Evolutionary conservation across 169 alveolate species (phyloP).

Genomic region (Cyclospora cayetanensis): DNA sequence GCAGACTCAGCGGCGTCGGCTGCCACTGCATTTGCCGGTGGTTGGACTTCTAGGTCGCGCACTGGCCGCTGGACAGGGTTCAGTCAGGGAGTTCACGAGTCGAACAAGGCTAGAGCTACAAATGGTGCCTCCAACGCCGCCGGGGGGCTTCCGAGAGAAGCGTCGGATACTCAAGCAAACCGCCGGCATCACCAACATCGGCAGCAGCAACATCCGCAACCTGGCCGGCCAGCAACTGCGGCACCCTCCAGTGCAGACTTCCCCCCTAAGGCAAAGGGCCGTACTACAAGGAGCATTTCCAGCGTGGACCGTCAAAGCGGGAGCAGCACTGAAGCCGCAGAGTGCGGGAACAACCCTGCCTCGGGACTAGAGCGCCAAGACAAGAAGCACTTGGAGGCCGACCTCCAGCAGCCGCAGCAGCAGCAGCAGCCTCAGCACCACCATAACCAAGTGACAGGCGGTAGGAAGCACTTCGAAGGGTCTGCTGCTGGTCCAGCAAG

Average conservation of each 20-base stretch:
- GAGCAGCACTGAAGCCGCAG: slow-evolving; percentile 13
- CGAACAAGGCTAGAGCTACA: background rate
- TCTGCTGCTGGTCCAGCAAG: background rate
- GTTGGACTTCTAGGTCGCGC: background rate
- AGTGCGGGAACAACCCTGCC: background rate
- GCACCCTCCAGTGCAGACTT: background rate
- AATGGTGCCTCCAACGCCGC: background rate
- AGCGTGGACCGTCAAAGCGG: background rate
- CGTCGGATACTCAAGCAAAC: background rate
- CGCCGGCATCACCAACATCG: slow-evolving; percentile 9
- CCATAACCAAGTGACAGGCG: background rate
- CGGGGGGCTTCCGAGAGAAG: background rate
- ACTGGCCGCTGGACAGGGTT: slow-evolving; percentile 17
- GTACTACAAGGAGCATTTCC: background rate
- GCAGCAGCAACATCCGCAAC: background rate
- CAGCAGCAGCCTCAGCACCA: slow-evolving; percentile 21
- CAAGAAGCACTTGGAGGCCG: background rate
- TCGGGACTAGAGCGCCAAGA: background rate
- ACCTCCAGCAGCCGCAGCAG: slow-evolving; percentile 7
- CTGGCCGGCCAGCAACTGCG: slow-evolving; percentile 6
- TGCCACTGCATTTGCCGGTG: background rate
- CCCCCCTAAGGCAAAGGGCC: background rate
- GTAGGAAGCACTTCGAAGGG: slow-evolving; percentile 16
- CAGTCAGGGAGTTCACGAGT: background rate
- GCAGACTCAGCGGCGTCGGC: background rate